phyloP scores from a whole-genome alignment of 83 land plant genomes.

The Thuja plicata region DNA sequence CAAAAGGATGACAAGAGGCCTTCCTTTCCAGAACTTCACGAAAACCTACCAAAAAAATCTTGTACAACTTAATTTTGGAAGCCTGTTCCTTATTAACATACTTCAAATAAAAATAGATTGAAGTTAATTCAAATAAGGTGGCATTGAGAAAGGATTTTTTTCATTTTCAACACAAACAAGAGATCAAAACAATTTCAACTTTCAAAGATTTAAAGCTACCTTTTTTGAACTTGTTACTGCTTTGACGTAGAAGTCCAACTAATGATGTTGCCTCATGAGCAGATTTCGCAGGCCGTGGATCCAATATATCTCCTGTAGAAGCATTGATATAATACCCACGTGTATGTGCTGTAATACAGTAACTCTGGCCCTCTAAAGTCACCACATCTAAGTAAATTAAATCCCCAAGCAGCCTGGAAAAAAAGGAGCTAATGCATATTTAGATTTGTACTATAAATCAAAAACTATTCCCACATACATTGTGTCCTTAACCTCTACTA shows the following conservation, averaged over 20 bases:
- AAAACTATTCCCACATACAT: not conserved
- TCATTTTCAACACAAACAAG: conserved; percentile 1
- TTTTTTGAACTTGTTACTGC: conserved; percentile 85
- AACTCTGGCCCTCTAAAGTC: conserved; percentile 76
- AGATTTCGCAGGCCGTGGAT: conserved; percentile 65
- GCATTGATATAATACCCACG: conserved; percentile 81
- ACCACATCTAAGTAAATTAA: conserved; percentile 85
- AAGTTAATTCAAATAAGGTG: not conserved
- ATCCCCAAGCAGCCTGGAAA: conserved; percentile 87
- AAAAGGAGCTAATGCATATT: not conserved
- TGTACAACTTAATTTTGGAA: not conserved
- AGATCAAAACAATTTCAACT: not conserved
- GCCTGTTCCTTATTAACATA: not conserved
- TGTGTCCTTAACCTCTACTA: not conserved
- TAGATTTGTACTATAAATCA: not conserved
- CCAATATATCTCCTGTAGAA: conserved; percentile 65
- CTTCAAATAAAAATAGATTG: not conserved
- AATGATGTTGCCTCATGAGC: conserved; percentile 73
- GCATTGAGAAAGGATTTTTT: not conserved
- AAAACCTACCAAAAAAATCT: conserved; percentile 59
- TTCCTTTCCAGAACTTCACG: conserved; percentile 86
- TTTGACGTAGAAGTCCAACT: conserved; percentile 77
- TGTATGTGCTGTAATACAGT: conserved; percentile 88
- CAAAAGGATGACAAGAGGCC: conserved; percentile 95
- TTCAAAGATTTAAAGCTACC: conserved; percentile 36